Base-by-base conservation (phyloP, 768 basidiomycete genomes). In the Lentinula aciculospora region DNA sequence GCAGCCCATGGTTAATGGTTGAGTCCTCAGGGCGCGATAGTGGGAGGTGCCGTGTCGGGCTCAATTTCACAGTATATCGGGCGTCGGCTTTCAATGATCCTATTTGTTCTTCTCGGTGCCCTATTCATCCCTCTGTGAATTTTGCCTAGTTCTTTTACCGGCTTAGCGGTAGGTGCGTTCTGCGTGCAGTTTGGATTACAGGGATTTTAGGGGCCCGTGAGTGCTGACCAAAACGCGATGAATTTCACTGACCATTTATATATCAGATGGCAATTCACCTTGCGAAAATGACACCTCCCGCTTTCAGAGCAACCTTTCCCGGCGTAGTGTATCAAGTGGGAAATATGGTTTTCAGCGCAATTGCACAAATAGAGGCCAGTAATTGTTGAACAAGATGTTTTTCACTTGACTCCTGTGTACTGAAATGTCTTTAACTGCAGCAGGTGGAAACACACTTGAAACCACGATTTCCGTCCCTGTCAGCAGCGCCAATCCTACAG, bases 121-220 rank as follows among this genome's bases (percentile, higher is more conserved):
- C 76, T 68, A 23, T 82, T 83, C 68, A 81, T 83, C 61, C 82
- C 81, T 0, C 72, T 89, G 1, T 89, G 86, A 87, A 84, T 86
- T 65, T 60, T 89, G 23, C 88, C 88, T 7, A 66, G 53, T 42
- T 66, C 68, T 8, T 89, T 88, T 66, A 65, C 74, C 0, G 76
- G 72, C 7, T 81, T 90, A n/a, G 66, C 84, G 3, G 84, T 85
- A 0, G 86, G 86, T 13, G 86, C 85, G 2, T 89, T 89, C 73
- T 85, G 78, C 65, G 66, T 86, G 3, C 86, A 88, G 65, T 78
- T 85, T 59, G 85, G 85, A 53, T 84, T 89, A 1, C 86, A 88
- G 67, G 86, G 85, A 27, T 85, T 85, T 39, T 87, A 84, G 84
- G 84, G 84, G 56, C 80, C 84, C 17, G 82, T 84, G 57, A 60